These are phyloP conservation scores for Pestalotiopsis sp. DNA, from an alignment of 2,329 filamentous ascomycete species.

Conservation along the genomic window DNA sequence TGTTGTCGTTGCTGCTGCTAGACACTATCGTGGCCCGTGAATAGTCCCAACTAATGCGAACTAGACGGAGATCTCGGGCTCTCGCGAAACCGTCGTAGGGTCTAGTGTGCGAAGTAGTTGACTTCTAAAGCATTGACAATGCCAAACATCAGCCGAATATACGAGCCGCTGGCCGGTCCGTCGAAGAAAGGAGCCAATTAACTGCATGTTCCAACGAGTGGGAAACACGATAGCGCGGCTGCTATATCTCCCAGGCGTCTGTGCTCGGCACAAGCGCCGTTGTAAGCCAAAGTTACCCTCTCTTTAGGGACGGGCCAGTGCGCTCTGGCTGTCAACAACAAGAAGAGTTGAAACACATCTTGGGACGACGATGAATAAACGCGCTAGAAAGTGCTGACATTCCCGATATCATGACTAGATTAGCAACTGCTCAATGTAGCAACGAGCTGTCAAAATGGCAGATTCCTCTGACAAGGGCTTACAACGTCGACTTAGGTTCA, in stretches of 20 bases:
- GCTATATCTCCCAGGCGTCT: background rate
- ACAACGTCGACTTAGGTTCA: background rate
- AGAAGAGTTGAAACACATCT: background rate
- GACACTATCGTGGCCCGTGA: background rate
- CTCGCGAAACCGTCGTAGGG: background rate
- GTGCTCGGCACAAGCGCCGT: slow-evolving; percentile 3
- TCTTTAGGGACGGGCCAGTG: background rate
- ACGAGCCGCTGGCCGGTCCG: background rate
- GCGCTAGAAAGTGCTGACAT: background rate
- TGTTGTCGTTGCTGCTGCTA: background rate
- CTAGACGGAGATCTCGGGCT: background rate
- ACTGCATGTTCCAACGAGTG: background rate
- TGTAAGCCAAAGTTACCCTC: background rate
- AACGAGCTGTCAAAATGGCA: background rate
- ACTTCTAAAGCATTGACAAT: background rate
- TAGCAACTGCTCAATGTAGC: background rate
- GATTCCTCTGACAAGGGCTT: background rate
- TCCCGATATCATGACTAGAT: background rate
- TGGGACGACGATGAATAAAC: background rate
- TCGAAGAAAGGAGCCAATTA: background rate
- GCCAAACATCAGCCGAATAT: background rate
- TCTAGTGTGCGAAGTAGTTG: background rate
- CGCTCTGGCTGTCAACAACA: background rate
- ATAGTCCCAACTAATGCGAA: background rate
- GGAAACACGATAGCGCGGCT: background rate